Percentiles rank a stretch among this genome's conserved stretches.
Conservation (phyloP, 352 stramenopile species). For the Globisporangium uncinulatum region DNA sequence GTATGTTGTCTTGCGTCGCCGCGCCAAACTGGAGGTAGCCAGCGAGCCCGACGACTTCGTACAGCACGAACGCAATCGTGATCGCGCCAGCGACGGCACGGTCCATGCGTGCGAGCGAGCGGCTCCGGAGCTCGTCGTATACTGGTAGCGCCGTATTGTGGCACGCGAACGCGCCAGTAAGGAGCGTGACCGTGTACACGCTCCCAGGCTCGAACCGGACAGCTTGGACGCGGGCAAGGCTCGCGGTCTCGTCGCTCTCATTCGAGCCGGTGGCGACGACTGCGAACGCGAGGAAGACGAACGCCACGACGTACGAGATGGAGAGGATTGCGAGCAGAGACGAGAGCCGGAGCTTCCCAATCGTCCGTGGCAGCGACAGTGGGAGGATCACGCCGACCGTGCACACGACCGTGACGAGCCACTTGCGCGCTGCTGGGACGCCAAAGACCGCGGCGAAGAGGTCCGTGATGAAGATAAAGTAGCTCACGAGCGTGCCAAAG, state of each 20-base stretch:
- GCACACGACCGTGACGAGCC: constrained; percentile 45
- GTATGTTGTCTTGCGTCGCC: constrained; percentile 62
- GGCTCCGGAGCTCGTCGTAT: constrained; percentile 64
- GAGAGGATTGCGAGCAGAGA: constrained; percentile 60
- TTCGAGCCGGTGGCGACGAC: constrained; percentile 12
- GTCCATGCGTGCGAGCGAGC: constrained; percentile 56
- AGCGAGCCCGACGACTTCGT: constrained; percentile 58
- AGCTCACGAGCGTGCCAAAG: constrained; percentile 76
- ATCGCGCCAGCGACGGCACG: constrained; percentile 56
- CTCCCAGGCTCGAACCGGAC: constrained; percentile 50
- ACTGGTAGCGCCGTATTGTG: constrained; percentile 75
- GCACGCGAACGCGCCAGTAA: constrained; percentile 71
- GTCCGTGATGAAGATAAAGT: constrained; percentile 80
- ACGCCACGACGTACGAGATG: constrained; percentile 62
- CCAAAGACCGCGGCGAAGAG: constrained; percentile 43
- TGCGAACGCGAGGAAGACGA: constrained; percentile 50
- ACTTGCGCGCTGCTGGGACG: constrained; percentile 35
- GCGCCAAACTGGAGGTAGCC: constrained; percentile 70
- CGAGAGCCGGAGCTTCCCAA: constrained; percentile 56
- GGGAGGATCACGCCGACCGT: constrained; percentile 41
- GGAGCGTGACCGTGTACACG: constrained; percentile 68
- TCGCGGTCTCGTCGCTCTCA: constrained; percentile 11
- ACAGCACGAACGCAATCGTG: constrained; percentile 57
- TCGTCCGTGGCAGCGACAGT: constrained; percentile 46
- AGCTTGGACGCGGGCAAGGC: constrained; percentile 29